Base-by-base conservation (phyloP, 2,329 filamentous ascomycete genomes). In the Aureobasidium musti region DNA sequence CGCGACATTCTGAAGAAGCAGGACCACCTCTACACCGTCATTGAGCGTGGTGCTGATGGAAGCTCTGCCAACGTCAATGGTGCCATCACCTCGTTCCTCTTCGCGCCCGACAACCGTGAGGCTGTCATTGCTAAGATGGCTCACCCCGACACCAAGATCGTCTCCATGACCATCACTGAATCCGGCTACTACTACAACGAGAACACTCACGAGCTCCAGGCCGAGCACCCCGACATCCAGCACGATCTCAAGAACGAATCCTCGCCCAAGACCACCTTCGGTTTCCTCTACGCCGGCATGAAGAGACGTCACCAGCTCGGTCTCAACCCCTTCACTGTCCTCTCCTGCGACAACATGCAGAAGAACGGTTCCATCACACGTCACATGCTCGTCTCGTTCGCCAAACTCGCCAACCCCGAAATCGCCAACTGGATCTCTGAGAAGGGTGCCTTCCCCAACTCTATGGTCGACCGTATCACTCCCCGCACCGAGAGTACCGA, bases 311-410 rank as follows among this genome's bases (percentile, higher is more conserved):
- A 80, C 71, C 71, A 74, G 65, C 74, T 78, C 53, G 82, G 82
- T 3, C 79, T 82, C 56, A 80, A 79, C 73, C 82, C 82, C 52
- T 84, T 84, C 74, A 84, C 82, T 69, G 82, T 84, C 35, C 71
- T 84, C 72, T 84, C 83, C 4, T 84, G 82, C 72, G 82, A 84
- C 73, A 84, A 84, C 76, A 84, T 84, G 82, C 82, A 84, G 76
- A 82, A 83, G 78, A 84, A 84, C 73, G 82, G 82, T 64, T 76
- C 79, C 73, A 84, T 84, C 74, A 82, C 81, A 6, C 81, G 81
- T 41, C 71, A 77, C 73, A 84, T 84, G 82, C 80, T 84, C 41
- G 72, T 77, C 69, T 80, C 82, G 1, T 84, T 84, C 70, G 82
- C 82, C 1, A 77, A 77, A 35, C 76, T 82, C 53, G 78, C 77